Evolutionary conservation across 225 moss, liverwort and hornwort genomes (phyloP).

Genomic region (Ulota crispa): DNA sequence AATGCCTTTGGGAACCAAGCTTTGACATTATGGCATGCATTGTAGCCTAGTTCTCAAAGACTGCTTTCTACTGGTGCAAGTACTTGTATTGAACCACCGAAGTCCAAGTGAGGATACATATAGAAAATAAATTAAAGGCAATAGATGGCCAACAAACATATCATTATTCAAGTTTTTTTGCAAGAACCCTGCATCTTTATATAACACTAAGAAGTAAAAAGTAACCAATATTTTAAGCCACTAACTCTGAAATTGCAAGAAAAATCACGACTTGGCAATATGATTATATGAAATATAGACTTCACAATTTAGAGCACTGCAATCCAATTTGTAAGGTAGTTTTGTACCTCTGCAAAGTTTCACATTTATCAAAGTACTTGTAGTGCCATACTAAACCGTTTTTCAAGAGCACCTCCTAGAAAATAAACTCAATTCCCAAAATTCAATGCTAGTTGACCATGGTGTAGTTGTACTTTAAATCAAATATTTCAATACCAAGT

Average conservation of each 20-base stretch:
- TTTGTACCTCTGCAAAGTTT: conserved; percentile 35
- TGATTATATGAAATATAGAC: not conserved
- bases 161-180: too few relatives aligned
- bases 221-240: not conserved
- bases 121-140: too few relatives aligned
- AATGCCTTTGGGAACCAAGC: too few relatives aligned
- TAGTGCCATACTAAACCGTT: conserved; percentile 51
- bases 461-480: not conserved
- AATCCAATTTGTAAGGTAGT: not conserved
- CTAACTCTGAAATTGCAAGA: not conserved
- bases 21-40: too few relatives aligned
- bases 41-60: too few relatives aligned
- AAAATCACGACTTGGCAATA: not conserved
- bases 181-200: too few relatives aligned
- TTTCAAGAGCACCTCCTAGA: conserved; percentile 51
- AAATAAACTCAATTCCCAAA: not conserved
- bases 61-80: not conserved
- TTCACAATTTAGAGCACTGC: not conserved
- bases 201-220: not conserved
- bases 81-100: not conserved
- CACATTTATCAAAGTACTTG: conserved; percentile 24
- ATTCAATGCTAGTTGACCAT: not conserved
- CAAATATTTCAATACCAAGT: not conserved
- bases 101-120: not conserved
- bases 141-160: too few relatives aligned